A percentile compares a stretch with the other conserved stretches of the same genome.
phyloP scores from a whole-genome alignment of 305 asterid genomes.

The Solanum hybrid region DNA sequence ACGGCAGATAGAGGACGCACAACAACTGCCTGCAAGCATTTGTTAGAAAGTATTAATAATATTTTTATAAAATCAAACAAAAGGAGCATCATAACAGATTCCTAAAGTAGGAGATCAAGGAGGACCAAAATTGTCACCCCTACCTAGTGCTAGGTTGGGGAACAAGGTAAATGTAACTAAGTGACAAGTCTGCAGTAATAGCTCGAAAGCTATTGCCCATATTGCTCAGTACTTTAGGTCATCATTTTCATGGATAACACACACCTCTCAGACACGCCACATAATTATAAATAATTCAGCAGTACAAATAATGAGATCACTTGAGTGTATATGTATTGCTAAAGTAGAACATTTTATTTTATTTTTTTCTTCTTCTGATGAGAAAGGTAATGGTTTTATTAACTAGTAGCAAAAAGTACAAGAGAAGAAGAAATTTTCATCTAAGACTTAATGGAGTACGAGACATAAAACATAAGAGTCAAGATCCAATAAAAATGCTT shows the following conservation, averaged over 20 bases:
- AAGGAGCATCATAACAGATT: not conserved
- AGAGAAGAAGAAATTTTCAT: not conserved
- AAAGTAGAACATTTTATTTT: not conserved
- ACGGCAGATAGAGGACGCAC: constrained; percentile 92
- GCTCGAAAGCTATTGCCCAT: not conserved
- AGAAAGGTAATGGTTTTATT: not conserved
- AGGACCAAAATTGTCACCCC: not conserved
- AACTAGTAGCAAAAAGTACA: not conserved
- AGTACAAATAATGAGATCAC: not conserved
- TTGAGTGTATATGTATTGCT: not conserved
- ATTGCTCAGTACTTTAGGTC: not conserved
- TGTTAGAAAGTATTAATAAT: constrained; percentile 9
- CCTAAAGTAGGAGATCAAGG: not conserved
- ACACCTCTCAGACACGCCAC: not conserved
- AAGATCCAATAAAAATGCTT: not conserved
- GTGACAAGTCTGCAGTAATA: not conserved
- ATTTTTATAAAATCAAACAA: not conserved
- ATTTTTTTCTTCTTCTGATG: not conserved
- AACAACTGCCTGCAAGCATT: constrained; percentile 71
- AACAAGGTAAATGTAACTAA: not conserved
- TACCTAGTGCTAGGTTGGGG: not conserved
- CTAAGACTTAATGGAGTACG: not conserved
- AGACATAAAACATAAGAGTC: not conserved
- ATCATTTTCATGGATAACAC: not conserved
- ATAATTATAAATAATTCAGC: not conserved